A percentile compares a stretch with the other conserved stretches of the same genome.
These are phyloP conservation scores for Alternaria metachromatica DNA, from an alignment of 2,329 filamentous ascomycete species.

Conservation along the genomic window DNA sequence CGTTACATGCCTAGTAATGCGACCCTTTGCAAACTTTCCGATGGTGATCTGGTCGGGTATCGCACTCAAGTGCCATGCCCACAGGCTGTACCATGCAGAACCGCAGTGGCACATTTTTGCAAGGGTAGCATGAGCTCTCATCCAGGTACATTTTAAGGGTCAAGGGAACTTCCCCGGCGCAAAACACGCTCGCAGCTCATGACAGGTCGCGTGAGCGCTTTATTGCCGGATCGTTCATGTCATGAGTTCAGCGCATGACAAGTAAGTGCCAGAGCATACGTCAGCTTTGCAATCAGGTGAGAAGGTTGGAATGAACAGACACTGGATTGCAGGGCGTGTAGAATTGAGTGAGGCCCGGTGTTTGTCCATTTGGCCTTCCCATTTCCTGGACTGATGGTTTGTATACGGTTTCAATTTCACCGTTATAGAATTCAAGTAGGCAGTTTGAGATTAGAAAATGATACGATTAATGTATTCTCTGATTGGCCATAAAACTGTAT, in stretches of 20 bases:
- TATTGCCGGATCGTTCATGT: slow-evolving; percentile 18
- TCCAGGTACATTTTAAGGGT: slow-evolving; percentile 27
- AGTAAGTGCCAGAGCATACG: background rate
- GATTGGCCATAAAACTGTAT: background rate
- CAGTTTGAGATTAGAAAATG: background rate
- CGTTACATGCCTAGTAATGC: background rate
- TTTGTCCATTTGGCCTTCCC: slow-evolving; percentile 29
- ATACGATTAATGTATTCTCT: background rate
- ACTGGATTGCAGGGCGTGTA: background rate
- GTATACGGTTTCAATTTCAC: background rate
- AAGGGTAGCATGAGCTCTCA: slow-evolving; percentile 23
- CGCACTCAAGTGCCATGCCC: background rate
- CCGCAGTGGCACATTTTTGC: slow-evolving; percentile 9
- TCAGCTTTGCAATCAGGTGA: background rate
- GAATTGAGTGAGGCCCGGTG: background rate
- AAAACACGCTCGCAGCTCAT: slow-evolving; percentile 23
- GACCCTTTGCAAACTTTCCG: background rate
- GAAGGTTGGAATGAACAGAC: background rate
- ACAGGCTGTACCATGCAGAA: slow-evolving; percentile 5
- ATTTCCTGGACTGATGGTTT: slow-evolving; percentile 18
- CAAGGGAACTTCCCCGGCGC: slow-evolving; percentile 17
- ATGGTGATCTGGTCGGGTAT: background rate
- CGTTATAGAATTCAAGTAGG: background rate
- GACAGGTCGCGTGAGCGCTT: slow-evolving; percentile 35
- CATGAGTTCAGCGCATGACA: background rate